phyloP scores from a whole-genome alignment of 345 rosid genomes.

The Moricandia moricandioides region DNA sequence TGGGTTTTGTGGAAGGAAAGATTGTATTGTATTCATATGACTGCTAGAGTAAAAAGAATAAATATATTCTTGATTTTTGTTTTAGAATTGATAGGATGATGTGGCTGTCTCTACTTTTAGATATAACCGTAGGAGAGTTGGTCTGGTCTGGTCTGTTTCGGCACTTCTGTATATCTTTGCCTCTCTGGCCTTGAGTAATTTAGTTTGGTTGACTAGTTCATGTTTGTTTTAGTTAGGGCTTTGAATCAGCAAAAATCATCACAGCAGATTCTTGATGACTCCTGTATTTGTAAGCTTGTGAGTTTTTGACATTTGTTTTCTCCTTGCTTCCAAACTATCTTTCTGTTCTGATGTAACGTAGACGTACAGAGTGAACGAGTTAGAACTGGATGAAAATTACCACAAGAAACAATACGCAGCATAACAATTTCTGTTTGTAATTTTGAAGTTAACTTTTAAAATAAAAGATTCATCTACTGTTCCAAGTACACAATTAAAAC shows the following conservation, averaged over 20 bases:
- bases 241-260: conserved; percentile 12
- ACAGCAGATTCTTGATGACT: conserved; percentile 21
- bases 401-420: neutral
- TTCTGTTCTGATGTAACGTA: neutral
- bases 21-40: conserved; percentile 24
- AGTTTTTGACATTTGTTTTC: conserved; percentile 18
- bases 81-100: conserved; percentile 7
- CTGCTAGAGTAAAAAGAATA: conserved; percentile 24
- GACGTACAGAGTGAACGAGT: neutral
- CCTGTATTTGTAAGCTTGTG: conserved; percentile 26
- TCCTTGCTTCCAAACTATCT: neutral
- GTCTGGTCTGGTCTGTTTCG: conserved; percentile 8
- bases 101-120: conserved; percentile 12
- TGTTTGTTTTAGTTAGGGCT: conserved; percentile 19
- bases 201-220: conserved; percentile 17
- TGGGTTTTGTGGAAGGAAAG: conserved; percentile 29
- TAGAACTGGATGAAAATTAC: neutral
- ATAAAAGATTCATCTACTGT: no score
- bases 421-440: neutral
- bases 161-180: conserved; percentile 30
- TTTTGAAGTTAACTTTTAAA: no score
- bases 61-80: conserved; percentile 18
- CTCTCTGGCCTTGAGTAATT: conserved; percentile 8
- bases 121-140: conserved; percentile 30
- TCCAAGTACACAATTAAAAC: no score